Percentiles rank a stretch among this genome's conserved stretches.
Evolutionary conservation across 495 filamentous ascomycete species (phyloP).

Genomic region (Endocarpon pusillum): DNA sequence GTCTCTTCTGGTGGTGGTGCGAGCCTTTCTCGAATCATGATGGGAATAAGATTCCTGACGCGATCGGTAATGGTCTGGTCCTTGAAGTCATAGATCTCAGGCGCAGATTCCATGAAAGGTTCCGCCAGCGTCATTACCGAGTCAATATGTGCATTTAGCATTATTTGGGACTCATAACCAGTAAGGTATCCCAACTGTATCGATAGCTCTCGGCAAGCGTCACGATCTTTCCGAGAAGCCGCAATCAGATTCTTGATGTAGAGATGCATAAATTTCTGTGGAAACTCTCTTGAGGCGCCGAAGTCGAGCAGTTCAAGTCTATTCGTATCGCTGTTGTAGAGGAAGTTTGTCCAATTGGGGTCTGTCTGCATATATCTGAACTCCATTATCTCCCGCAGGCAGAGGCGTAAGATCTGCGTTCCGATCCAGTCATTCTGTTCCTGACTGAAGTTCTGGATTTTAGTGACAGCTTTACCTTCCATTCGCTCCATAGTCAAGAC

Average conservation of each 20-base stretch:
- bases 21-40: slow-evolving; percentile 80
- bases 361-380: slow-evolving; percentile 99
- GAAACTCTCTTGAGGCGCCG: slow-evolving; percentile 78
- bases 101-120: slow-evolving; percentile 60
- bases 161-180: slow-evolving; percentile 61
- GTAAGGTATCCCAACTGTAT: slow-evolving; percentile 80
- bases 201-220: slow-evolving; percentile 47
- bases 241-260: slow-evolving; percentile 68
- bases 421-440: slow-evolving; percentile 76
- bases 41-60: slow-evolving; percentile 67
- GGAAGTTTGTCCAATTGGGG: slow-evolving; percentile 99
- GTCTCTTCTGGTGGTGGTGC: slow-evolving; percentile 94
- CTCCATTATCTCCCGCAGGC: slow-evolving; percentile 80
- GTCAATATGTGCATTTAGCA: slow-evolving; percentile 74
- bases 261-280: slow-evolving; percentile 53
- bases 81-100: slow-evolving; percentile 76
- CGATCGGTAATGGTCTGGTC: slow-evolving; percentile 93
- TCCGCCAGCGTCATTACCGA: slow-evolving; percentile 80
- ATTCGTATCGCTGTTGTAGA: slow-evolving; percentile 58
- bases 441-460: slow-evolving; percentile 55
- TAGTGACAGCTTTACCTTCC: slow-evolving; percentile 75
- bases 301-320: slow-evolving; percentile 91
- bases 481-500: slow-evolving; percentile 91
- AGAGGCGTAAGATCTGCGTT: slow-evolving; percentile 80
- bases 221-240: slow-evolving; percentile 50